These are phyloP conservation scores for Hirschfeldia incana DNA, from an alignment of 345 rosid species.

Conservation along the genomic window DNA sequence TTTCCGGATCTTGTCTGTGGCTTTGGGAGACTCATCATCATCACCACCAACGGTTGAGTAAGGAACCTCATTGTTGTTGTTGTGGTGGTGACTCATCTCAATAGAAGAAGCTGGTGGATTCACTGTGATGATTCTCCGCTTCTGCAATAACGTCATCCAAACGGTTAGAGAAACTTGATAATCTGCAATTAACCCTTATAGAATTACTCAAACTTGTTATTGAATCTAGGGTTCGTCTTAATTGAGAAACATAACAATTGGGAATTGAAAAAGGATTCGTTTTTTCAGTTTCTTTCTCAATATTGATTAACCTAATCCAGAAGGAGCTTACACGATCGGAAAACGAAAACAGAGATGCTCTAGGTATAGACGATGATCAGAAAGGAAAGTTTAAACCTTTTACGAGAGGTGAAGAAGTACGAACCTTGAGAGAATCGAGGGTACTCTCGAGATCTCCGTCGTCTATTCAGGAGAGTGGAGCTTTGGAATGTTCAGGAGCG, in stretches of 20 bases:
- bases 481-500: conserved; percentile 4
- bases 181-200: conserved; percentile 30
- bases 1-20: conserved; percentile 40
- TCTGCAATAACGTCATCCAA: conserved; percentile 49
- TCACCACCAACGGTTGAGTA: conserved; percentile 5
- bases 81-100: conserved; percentile 42
- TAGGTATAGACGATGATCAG: background rate
- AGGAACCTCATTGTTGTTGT: conserved; percentile 19
- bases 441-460: conserved; percentile 29
- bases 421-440: conserved; percentile 26
- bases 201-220: conserved; percentile 8
- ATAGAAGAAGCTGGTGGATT: conserved; percentile 30
- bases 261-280: too few relatives aligned
- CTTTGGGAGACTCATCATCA: conserved; percentile 43
- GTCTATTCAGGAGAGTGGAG: background rate
- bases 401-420: background rate
- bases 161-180: conserved; percentile 13
- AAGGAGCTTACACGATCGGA: background rate
- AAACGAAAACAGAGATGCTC: background rate
- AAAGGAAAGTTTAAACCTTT: background rate
- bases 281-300: too few relatives aligned
- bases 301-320: background rate
- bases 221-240: conserved; percentile 22
- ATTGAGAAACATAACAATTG: background rate
- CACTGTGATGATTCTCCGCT: conserved; percentile 35